Evolutionary conservation across 2,329 filamentous ascomycete species (phyloP).

Genomic region (Calonectria hawksworthii): DNA sequence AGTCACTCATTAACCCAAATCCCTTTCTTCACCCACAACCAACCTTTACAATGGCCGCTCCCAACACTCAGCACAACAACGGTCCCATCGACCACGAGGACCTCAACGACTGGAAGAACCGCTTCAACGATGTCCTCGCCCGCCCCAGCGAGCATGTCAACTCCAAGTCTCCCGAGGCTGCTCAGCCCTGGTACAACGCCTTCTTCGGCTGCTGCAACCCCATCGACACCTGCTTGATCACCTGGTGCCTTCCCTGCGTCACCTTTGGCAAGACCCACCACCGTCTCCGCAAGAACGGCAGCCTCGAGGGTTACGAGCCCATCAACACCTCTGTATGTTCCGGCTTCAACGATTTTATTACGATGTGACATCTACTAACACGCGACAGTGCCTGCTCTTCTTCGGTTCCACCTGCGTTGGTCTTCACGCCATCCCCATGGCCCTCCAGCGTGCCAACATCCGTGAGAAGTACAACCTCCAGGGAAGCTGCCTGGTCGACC

Average conservation of each 20-base stretch:
- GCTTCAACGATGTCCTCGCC: constrained; percentile 59
- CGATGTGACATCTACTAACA: constrained; percentile 23
- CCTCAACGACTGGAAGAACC: constrained; percentile 59
- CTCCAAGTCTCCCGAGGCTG: constrained; percentile 54
- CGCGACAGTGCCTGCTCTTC: constrained; percentile 58
- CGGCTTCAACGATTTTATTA: background rate
- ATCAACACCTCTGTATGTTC: constrained; percentile 61
- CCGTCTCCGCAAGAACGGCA: constrained; percentile 56
- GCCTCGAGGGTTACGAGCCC: constrained; percentile 59
- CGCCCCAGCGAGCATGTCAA: constrained; percentile 59
- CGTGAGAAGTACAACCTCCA: constrained; percentile 61
- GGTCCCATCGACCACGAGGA: constrained; percentile 59
- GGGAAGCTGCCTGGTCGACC: constrained; percentile 59
- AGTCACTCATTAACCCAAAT: background rate
- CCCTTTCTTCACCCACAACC: background rate
- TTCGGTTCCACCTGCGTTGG: constrained; percentile 57
- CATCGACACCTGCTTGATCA: constrained; percentile 59
- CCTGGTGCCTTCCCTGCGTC: constrained; percentile 62
- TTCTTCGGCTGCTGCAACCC: constrained; percentile 63
- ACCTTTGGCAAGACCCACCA: constrained; percentile 65
- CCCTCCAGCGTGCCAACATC: constrained; percentile 61
- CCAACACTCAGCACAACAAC: constrained; percentile 40
- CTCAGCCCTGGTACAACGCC: constrained; percentile 55
- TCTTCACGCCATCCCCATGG: constrained; percentile 58
- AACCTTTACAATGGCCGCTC: constrained; percentile 37